Base-by-base conservation (phyloP, 2,329 filamentous ascomycete species). In the Penicillium freii region DNA sequence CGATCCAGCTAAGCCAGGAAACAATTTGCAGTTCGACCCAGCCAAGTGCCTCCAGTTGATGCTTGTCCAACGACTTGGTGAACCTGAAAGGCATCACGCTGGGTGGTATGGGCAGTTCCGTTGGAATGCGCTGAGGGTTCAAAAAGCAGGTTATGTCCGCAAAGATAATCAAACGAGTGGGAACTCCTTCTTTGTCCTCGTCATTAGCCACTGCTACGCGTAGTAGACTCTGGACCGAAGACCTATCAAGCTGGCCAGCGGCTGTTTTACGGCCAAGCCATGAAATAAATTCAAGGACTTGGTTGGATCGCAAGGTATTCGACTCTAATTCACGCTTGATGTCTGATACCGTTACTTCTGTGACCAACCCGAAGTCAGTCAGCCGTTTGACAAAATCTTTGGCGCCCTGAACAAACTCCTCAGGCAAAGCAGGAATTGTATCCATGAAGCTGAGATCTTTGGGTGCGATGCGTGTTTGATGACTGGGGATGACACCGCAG, bases 1-100 rank as follows among this genome's bases (percentile, higher is more conserved):
- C 77, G 36, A 99, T 79, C 75, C 89, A 96, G 23, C 85, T 81
- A 25, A 97, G 75, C 94, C 95, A 99, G 25, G 89, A 87, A 3
- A 92, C 84, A 63, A 96, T 84, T 36, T 93, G 90, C 7, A 99
- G 77, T 59, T 93, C 86, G 55, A 87, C 83, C 92, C 94, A 99
- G 0, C 91, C 91, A 9, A 99, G 82, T 17, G 89, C 86, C 62
- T 91, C 85, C 36, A 99, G 75, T 66, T 96, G 87, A 17, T 80
- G 77, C 25, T 82, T 78, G 6, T 80, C 80, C n/a, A 92, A 83
- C 25, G 80, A 79, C 65, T 86, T 89, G 0, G 92, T 95, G 62
- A 93, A 89, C n/a, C 85, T 82, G 70, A 92, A 91, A 0, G 94
- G 91, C 54, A 97, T 87, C 0, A 92, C 95, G 3, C 86, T 86